These are phyloP conservation scores for Gaultheria prostrata DNA, from an alignment of 148 eudicot species.

Conservation along the genomic window DNA sequence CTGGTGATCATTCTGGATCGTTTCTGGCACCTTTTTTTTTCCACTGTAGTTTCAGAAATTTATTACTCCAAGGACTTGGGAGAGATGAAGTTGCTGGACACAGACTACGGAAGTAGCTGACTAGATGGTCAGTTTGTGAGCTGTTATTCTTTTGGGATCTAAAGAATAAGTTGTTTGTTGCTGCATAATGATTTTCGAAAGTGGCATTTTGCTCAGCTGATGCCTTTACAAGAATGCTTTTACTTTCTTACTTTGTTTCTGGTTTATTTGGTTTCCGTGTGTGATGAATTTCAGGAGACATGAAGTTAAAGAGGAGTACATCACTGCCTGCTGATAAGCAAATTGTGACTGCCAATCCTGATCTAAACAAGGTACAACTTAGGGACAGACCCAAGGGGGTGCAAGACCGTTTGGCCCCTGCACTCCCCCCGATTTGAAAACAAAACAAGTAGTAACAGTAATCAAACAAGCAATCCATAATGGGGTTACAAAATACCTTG, in stretches of 20 bases:
- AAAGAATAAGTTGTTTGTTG: not conserved
- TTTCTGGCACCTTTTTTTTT: too few relatives aligned
- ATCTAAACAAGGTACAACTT: slow-evolving; percentile 51
- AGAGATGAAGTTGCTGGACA: too few relatives aligned
- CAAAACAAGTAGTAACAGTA: not conserved
- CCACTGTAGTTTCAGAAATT: too few relatives aligned
- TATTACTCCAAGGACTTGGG: too few relatives aligned
- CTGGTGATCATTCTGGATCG: slow-evolving; percentile 98
- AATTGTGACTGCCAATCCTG: slow-evolving; percentile 76
- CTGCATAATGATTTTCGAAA: not conserved
- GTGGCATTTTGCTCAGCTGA: not conserved
- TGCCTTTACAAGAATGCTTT: not conserved
- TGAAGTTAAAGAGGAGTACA: slow-evolving; percentile 72
- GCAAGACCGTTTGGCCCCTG: too few relatives aligned
- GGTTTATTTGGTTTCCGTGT: slow-evolving; percentile 7
- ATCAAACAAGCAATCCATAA: not conserved
- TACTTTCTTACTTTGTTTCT: not conserved
- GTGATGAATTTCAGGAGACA: slow-evolving; percentile 53
- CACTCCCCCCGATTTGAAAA: too few relatives aligned
- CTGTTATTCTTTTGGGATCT: not conserved
- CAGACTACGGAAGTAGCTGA: too few relatives aligned
- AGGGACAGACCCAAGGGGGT: too few relatives aligned
- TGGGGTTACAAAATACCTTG: not conserved
- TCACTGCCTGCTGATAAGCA: too few relatives aligned
- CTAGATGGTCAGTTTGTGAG: too few relatives aligned